Conservation (phyloP, 768 basidiomycete species). For the Amylocystis lapponica region DNA sequence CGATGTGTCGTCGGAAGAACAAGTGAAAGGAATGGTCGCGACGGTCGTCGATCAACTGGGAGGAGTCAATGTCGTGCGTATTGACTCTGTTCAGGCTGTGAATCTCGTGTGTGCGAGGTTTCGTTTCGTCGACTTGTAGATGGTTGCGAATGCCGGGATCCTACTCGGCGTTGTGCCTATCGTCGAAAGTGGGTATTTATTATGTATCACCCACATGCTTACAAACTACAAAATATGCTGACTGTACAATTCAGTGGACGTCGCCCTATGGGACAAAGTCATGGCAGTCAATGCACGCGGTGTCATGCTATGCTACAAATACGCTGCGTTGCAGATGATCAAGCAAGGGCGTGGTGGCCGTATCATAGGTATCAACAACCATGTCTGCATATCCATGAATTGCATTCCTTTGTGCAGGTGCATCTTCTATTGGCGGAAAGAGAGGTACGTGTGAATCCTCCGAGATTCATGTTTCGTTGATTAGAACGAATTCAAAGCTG, state of each 20-base stretch:
- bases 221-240: neutral
- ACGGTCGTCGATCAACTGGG: conserved; percentile 28
- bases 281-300: conserved; percentile 37
- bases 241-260: neutral
- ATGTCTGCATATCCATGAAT: neutral
- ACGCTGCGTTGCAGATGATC: conserved; percentile 40
- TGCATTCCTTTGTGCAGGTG: neutral
- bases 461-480: neutral
- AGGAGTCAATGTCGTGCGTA: conserved; percentile 40
- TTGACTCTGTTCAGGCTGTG: neutral
- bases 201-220: neutral
- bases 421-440: conserved; percentile 1
- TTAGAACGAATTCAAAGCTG: neutral
- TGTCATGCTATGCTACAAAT: conserved; percentile 35
- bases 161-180: neutral
- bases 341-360: conserved; percentile 36
- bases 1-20: conserved; percentile 37
- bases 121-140: conserved; percentile 27
- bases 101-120: neutral
- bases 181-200: conserved; percentile 5
- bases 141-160: conserved; percentile 25
- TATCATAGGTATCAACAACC: conserved; percentile 23
- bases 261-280: conserved; percentile 12
- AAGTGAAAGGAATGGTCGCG: conserved; percentile 37
- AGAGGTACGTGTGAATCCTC: neutral